phyloP scores from a whole-genome alignment of 495 filamentous ascomycete species.

The Lophiostoma macrostomum region DNA sequence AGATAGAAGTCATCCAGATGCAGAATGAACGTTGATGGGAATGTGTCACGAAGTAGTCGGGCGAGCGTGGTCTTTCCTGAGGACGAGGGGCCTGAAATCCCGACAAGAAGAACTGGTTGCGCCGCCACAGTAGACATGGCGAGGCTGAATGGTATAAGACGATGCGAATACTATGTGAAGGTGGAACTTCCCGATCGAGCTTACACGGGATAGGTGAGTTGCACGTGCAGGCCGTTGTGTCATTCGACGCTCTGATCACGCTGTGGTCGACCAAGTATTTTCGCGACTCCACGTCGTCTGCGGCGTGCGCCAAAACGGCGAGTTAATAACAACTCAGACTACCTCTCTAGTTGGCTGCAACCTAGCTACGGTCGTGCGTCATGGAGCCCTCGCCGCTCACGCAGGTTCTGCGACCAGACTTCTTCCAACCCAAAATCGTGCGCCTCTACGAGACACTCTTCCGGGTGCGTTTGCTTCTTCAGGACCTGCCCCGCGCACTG shows the following conservation, averaged over 20 bases:
- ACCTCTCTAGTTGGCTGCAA: too few relatives aligned
- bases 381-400: constrained; percentile 95
- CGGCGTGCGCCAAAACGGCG: too few relatives aligned
- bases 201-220: too few relatives aligned
- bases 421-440: constrained; percentile 90
- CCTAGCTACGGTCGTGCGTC: too few relatives aligned
- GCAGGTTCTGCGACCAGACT: constrained; percentile 84
- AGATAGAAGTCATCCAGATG: constrained; percentile 94
- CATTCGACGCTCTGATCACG: too few relatives aligned
- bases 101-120: constrained; percentile 56
- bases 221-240: too few relatives aligned
- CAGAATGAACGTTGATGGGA: constrained; percentile 65
- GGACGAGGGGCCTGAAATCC: constrained; percentile 53
- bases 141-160: too few relatives aligned
- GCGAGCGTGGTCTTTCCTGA: constrained; percentile 46
- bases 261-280: too few relatives aligned
- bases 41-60: constrained; percentile 42
- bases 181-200: too few relatives aligned
- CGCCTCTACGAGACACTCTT: constrained; percentile 85
- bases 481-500: constrained; percentile 4
- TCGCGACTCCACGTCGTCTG: too few relatives aligned
- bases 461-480: constrained; percentile 52
- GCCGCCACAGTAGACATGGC: constrained; percentile 49
- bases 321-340: too few relatives aligned
- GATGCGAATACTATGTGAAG: too few relatives aligned